phyloP scores from a whole-genome alignment of 179 eudicot species.

The Gypsophila paniculata region DNA sequence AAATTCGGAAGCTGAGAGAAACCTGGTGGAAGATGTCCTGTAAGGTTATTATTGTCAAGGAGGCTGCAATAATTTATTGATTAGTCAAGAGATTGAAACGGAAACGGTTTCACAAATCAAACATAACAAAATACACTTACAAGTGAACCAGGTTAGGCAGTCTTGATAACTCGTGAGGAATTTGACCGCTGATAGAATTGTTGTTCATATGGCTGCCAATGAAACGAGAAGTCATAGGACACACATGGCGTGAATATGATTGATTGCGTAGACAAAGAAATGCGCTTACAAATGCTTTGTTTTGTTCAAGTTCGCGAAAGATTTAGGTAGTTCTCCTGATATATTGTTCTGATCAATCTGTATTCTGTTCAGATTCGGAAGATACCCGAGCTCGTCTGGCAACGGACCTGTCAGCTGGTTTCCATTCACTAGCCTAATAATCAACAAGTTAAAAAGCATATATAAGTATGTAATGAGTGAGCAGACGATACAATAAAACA shows the following conservation, averaged over 20 bases:
- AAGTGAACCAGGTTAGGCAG: slow-evolving; percentile 77
- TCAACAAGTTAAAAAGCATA: background rate
- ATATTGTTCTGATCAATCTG: slow-evolving; percentile 64
- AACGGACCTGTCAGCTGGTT: slow-evolving; percentile 62
- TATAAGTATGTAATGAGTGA: background rate
- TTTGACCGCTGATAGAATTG: slow-evolving; percentile 86
- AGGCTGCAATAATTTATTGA: slow-evolving; percentile 45
- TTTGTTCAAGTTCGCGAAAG: slow-evolving; percentile 67
- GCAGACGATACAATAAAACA: background rate
- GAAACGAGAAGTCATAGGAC: background rate
- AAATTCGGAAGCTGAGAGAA: slow-evolving; percentile 56
- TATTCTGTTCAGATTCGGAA: slow-evolving; percentile 46
- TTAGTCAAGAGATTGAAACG: slow-evolving; percentile 16
- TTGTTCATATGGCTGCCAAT: slow-evolving; percentile 87
- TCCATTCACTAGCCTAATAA: slow-evolving; percentile 68
- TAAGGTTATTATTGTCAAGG: slow-evolving; percentile 81
- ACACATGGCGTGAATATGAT: background rate
- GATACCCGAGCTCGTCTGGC: slow-evolving; percentile 70
- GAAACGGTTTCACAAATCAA: background rate
- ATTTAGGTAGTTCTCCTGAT: slow-evolving; percentile 64
- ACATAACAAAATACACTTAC: slow-evolving; percentile 39
- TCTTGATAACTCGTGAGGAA: slow-evolving; percentile 64
- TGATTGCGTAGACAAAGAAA: background rate
- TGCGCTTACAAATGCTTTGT: slow-evolving; percentile 71
- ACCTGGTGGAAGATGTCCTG: slow-evolving; percentile 80